Evolutionary conservation across 345 rosid genomes (phyloP), one percentile per base, ranked within the genome.

Genomic region (Dimocarpus longan): DNA sequence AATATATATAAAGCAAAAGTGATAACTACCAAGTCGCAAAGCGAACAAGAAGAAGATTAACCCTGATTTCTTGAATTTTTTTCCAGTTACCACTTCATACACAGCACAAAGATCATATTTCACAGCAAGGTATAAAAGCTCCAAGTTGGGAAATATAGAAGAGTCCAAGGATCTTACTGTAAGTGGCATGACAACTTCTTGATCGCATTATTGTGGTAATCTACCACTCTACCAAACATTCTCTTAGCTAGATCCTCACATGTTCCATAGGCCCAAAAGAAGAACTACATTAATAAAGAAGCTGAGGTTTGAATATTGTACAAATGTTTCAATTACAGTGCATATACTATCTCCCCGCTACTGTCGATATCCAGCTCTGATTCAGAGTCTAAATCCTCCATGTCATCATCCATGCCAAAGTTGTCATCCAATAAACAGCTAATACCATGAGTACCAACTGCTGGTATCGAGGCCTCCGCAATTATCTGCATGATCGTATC

Each of bases 401-500:
- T 89, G 80, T 91, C 95, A 39, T 91, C 95, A 40, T 94, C 99
- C 78, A 89, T 86, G 81, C 93, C 97, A 64, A 91, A 82, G 83
- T 83, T 86, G 50, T 91, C 97, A 0, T 83, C 56, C 84, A 96
- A 82, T 78, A 80, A 89, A 60, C 76, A 91, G 87, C 88, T 86
- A 2, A 87, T 86, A 65, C 87, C 84, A 10, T 68, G 79, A 70
- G 86, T 70, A 4, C 95, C 90, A 5, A 86, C 86, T 2, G 96
- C 88, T 5, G 98, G 99, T 63, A 94, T 85, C 66, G 98, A 93
- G 68, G 98, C 98, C 83, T 94, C 98, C 0, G 94, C 84, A 22
- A 97, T 92, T 79, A 94, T 94, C 81, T 96, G 99, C 99, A 97
- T 97, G 78, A 97, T 94, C 8, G 86, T 89, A 66, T 93, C 98